Percentiles rank a stretch among this genome's conserved stretches.
Conservation (phyloP, 129 eudicot genomes). For the Oenanthe sinensis region DNA sequence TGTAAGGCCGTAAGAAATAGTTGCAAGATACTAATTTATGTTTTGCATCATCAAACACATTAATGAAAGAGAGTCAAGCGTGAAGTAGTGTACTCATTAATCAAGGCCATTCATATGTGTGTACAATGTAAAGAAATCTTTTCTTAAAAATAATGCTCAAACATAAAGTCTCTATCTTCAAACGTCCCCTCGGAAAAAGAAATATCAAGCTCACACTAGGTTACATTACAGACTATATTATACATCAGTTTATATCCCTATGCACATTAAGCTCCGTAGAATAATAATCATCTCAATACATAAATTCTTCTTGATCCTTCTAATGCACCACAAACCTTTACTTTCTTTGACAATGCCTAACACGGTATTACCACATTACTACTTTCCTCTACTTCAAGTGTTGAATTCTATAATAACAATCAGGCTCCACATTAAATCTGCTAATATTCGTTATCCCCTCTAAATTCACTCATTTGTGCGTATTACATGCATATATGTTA, state of each 20-base stretch:
- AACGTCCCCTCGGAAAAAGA: neutral
- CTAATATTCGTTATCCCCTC: neutral
- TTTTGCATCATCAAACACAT: neutral
- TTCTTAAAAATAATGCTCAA: neutral
- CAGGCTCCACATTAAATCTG: neutral
- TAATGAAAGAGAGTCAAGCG: neutral
- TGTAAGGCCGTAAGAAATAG: neutral
- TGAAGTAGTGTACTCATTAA: neutral
- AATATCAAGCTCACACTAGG: neutral
- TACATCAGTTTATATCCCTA: neutral
- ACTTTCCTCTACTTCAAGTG: neutral
- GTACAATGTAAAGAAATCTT: neutral
- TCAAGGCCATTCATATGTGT: neutral
- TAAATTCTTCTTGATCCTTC: neutral
- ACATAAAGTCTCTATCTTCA: neutral
- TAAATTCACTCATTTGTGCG: neutral
- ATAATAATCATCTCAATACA: neutral
- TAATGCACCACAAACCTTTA: neutral
- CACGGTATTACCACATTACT: neutral
- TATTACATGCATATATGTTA: too few relatives aligned
- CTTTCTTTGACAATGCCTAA: neutral
- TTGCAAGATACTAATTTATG: neutral
- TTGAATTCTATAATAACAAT: neutral
- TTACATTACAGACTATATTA: neutral
- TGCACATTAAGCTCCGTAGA: neutral